A percentile compares a stretch with the other conserved stretches of the same genome.
Conservation (phyloP, 352 stramenopile species). For the Phytopythium oedochilum region DNA sequence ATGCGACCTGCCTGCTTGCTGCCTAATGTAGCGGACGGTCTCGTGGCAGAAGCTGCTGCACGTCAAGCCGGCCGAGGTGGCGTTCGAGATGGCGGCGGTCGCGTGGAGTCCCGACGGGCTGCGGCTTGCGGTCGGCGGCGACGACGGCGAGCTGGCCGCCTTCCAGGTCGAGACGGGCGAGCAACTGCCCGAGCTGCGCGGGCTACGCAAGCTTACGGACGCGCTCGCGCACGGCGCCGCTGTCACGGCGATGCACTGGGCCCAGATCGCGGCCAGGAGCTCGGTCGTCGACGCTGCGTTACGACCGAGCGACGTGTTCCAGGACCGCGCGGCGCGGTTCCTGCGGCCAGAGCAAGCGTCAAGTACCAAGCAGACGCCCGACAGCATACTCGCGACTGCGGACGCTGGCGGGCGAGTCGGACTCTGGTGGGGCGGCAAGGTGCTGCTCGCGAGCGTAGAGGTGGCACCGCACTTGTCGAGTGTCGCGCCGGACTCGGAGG, state of each 20-base stretch:
- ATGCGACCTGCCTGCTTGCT: background rate
- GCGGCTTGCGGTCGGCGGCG: constrained; percentile 58
- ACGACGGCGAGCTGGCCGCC: constrained; percentile 63
- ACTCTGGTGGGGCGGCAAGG: constrained; percentile 61
- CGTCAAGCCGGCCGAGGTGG: constrained; percentile 54
- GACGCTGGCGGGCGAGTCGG: constrained; percentile 31
- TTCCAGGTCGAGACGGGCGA: constrained; percentile 59
- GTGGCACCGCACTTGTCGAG: constrained; percentile 21
- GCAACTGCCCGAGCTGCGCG: constrained; percentile 19
- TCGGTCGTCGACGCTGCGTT: background rate
- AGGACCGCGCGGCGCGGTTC: constrained; percentile 26
- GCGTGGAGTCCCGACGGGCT: constrained; percentile 65
- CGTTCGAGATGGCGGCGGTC: constrained; percentile 45
- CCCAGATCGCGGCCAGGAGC: constrained; percentile 3
- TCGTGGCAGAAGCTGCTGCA: constrained; percentile 77
- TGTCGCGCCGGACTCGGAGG: background rate
- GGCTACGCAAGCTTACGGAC: constrained; percentile 11
- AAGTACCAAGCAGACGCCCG: background rate
- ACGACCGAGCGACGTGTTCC: constrained; percentile 22
- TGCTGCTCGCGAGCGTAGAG: constrained; percentile 42
- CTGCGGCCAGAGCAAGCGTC: constrained; percentile 8
- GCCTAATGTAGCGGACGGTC: constrained; percentile 45
- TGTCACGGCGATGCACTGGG: constrained; percentile 65
- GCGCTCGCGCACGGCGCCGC: constrained; percentile 29
- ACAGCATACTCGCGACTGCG: constrained; percentile 47